phyloP scores from a whole-genome alignment of 768 basidiomycete genomes.

The Paxillus involutus region DNA sequence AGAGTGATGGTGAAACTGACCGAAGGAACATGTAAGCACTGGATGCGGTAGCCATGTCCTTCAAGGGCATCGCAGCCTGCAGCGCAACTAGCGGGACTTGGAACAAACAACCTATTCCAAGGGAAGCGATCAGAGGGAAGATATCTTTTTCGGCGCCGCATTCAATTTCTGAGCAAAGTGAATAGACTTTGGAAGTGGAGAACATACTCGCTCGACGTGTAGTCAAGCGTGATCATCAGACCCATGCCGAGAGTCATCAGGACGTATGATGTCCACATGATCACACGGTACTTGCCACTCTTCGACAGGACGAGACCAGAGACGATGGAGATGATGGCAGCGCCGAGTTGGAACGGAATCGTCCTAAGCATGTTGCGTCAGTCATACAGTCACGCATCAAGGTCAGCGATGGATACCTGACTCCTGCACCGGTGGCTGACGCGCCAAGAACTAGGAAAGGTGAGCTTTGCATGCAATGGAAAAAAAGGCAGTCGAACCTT shows the following conservation, averaged over 20 bases:
- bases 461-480: background rate
- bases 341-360: slow-evolving; percentile 70
- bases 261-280: slow-evolving; percentile 63
- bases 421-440: background rate
- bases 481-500: slow-evolving; percentile 31
- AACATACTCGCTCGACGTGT: slow-evolving; percentile 48
- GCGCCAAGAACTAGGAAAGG: background rate
- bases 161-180: slow-evolving; percentile 2
- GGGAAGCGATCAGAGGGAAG: slow-evolving; percentile 63
- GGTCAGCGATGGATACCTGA: background rate
- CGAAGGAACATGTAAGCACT: slow-evolving; percentile 69
- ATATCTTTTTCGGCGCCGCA: slow-evolving; percentile 61
- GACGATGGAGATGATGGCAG: slow-evolving; percentile 50
- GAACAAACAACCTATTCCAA: slow-evolving; percentile 68
- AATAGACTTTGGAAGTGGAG: background rate
- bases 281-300: slow-evolving; percentile 55
- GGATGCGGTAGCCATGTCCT: slow-evolving; percentile 84
- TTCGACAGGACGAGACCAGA: slow-evolving; percentile 59
- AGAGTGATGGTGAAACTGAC: slow-evolving; percentile 29
- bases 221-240: slow-evolving; percentile 68
- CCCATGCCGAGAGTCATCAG: slow-evolving; percentile 66
- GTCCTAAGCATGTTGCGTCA: slow-evolving; percentile 44
- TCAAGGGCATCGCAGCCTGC: slow-evolving; percentile 85
- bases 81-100: slow-evolving; percentile 68
- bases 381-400: background rate